Evolutionary conservation across 257 asterid genomes (phyloP), one percentile per base, ranked within the genome.

Genomic region (Euphrasia confusa): DNA sequence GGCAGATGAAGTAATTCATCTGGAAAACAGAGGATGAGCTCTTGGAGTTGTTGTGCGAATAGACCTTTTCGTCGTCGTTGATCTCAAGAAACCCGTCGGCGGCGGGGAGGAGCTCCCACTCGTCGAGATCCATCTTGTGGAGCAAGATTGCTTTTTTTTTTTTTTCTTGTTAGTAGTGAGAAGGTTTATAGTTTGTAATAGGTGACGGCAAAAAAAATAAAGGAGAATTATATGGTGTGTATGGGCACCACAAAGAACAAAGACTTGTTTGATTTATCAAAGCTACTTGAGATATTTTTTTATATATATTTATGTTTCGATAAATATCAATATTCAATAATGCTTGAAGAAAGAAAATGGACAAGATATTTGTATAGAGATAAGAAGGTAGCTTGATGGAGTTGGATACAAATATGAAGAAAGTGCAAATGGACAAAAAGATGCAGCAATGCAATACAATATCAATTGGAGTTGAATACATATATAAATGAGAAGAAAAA

Each of bases 21-120:
- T 80, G 79, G 66, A 80, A 55, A 73, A 74, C 69, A 53, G 18
- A 54, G 0, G 39, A 56, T 28, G 39, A 11, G 39, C 7, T 33
- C 58, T 61, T 4, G 2, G 56, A 15, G 24, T 68, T 70, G 56
- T 72, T 85, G 54, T 84, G 79, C 1, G 92, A 78, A 76, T 78
- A 82, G 10, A 84, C 70, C 74, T 75, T 73, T 14, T 80, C 61
- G 6, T 30, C 86, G 42, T 78, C 82, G 47, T 75, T 78, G 81
- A 85, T 76, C 64, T 83, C 82, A 21, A 83, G 95, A 64, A 74
- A 83, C 26, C 88, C 96, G 37, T 80, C 84, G 9, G 82, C 84
- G 9, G 82, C 88, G 27, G 95, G 74, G 61, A 90, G 80, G 14
- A 90, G 68, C 71, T 88, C 96, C 98, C 98, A 90, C 59, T 82